Evolutionary conservation across 495 filamentous ascomycete species (phyloP).

Genomic region (Hapsidospora chrysogenum): DNA sequence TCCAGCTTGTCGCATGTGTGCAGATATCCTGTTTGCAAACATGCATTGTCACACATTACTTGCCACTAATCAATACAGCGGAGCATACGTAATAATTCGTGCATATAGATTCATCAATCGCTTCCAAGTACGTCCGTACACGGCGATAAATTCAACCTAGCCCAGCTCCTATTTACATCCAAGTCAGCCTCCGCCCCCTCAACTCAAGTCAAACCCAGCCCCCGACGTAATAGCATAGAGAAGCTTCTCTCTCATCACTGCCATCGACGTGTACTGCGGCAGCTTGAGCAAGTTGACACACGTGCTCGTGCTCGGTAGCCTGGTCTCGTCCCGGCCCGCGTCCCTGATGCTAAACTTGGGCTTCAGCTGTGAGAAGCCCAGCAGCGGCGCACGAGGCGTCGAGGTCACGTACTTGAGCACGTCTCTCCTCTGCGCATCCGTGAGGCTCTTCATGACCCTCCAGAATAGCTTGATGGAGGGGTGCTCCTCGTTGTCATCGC

Average conservation of each 20-base stretch:
- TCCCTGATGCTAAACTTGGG: constrained; percentile 85
- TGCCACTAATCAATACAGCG: too few species aligned
- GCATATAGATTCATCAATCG: too few species aligned
- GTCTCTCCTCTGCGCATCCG: constrained; percentile 58
- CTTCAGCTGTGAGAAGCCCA: constrained; percentile 76
- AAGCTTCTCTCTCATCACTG: constrained; percentile 54
- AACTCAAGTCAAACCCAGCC: constrained; percentile 91
- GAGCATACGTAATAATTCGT: too few species aligned
- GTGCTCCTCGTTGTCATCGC: constrained; percentile 76
- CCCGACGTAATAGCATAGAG: constrained; percentile 83
- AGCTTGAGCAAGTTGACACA: constrained; percentile 94
- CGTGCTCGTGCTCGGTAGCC: constrained; percentile 88
- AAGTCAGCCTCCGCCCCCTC: too few species aligned
- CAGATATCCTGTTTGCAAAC: too few species aligned
- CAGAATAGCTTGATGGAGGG: constrained; percentile 77
- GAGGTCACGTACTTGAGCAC: constrained; percentile 94
- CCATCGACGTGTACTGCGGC: constrained; percentile 55
- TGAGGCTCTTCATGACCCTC: constrained; percentile 65
- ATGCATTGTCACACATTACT: too few species aligned
- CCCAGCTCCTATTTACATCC: too few species aligned
- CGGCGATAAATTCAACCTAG: too few species aligned
- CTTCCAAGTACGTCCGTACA: too few species aligned
- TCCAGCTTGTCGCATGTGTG: too few species aligned
- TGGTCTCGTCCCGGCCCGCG: constrained; percentile 56
- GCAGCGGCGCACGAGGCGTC: constrained; percentile 76